Evolutionary conservation across 129 eudicot species (phyloP), one percentile per base, ranked within the genome.

Genomic region (Gnaphalium uliginosum): DNA sequence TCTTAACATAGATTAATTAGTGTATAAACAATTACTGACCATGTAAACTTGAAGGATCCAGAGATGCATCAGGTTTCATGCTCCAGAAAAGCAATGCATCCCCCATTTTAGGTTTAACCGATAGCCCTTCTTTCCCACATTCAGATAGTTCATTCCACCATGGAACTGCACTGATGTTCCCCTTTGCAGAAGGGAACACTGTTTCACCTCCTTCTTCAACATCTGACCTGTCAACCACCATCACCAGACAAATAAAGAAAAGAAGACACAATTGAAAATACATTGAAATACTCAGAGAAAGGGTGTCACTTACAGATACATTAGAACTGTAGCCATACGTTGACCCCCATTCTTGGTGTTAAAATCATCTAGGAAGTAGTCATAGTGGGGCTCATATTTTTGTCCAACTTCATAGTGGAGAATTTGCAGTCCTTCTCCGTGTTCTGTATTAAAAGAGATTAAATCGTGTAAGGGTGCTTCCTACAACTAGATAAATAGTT

Each of bases 161-260:
- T 22, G 97, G 89, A 22, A 87, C 78, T 3, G 91, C 81, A 81
- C 97, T 93, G 51, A 86, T 67, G 78, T 93, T 93, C 26, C 96
- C 99, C 73, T 81, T 91, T 72, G 99, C 96, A 32, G 86, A 64
- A 41, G 99, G 99, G 81, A 95, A 95, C 10, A 91, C 89, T 4
- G 99, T 91, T 75, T 95, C 99, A 43, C 99, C 99, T 21, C 99
- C 99, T 84, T 95, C 99, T 86, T 91, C 99, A 59, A 95, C 99
- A 79, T 95, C 97, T 41, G 99, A 89, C 69, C 98, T 90, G 92
- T 81, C 72, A 76, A 37, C 18, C 22, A n/a, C 2, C 26, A 22
- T 23, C 4, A 39, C 13, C 54, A 6, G 7, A 14, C 2, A 17
- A 48, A 2, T 22, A 5, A 50, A n/a, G 0, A 60, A 11, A 0